Evolutionary conservation across 2,329 filamentous ascomycete species (phyloP).

Genomic region (Alternaria arborescens): DNA sequence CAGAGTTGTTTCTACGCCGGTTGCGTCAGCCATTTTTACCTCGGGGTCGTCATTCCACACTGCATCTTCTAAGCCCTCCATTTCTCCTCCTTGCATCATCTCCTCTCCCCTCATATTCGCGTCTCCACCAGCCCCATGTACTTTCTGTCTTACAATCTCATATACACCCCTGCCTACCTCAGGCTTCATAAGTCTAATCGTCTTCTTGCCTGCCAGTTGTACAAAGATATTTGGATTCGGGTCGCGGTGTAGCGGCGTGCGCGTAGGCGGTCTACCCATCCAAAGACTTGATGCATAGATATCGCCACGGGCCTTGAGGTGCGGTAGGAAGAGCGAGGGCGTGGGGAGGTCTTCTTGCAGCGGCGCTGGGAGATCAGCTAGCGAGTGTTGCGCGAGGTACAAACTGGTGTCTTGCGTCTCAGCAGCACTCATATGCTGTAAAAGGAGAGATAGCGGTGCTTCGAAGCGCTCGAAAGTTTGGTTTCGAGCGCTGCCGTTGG

Average conservation of each 20-base stretch:
- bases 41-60: constrained; percentile 69
- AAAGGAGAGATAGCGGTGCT: constrained; percentile 71
- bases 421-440: constrained; percentile 59
- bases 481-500: constrained; percentile 33
- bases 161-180: constrained; percentile 71
- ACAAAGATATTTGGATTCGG: constrained; percentile 94
- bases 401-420: constrained; percentile 57
- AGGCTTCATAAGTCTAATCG: constrained; percentile 75
- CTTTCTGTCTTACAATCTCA: constrained; percentile 49
- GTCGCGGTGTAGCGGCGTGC: constrained; percentile 89
- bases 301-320: constrained; percentile 74
- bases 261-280: constrained; percentile 86
- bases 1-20: constrained; percentile 57
- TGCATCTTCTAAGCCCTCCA: constrained; percentile 68
- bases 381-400: constrained; percentile 85
- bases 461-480: constrained; percentile 64
- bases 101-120: constrained; percentile 75
- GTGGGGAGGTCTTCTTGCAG: constrained; percentile 73
- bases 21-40: constrained; percentile 10
- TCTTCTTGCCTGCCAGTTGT: constrained; percentile 78
- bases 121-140: constrained; percentile 55
- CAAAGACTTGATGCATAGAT: constrained; percentile 89
- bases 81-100: constrained; percentile 89
- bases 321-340: constrained; percentile 66
- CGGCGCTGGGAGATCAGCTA: constrained; percentile 70